Percentiles rank a stretch among this genome's conserved stretches.
Evolutionary conservation across 768 basidiomycete genomes (phyloP).

Genomic region (Hydnomerulius pinastri): DNA sequence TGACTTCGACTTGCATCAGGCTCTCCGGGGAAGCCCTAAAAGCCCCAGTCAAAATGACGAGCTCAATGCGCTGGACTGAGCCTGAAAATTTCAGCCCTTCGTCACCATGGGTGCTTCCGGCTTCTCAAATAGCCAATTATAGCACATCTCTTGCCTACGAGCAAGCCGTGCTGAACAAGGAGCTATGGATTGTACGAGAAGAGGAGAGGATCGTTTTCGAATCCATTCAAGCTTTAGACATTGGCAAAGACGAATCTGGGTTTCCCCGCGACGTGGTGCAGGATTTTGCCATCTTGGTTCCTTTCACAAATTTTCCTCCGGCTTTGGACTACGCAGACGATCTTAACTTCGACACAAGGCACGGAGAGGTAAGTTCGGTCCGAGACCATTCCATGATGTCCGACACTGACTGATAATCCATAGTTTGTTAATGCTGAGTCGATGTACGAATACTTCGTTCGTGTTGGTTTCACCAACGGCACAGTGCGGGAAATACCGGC

Average conservation of each 20-base stretch:
- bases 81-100: too few species aligned
- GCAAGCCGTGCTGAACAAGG: slow-evolving; percentile 6
- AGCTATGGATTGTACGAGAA: slow-evolving; percentile 17
- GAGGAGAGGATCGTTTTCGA: slow-evolving; percentile 22
- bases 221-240: slow-evolving; percentile 4
- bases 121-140: too few species aligned
- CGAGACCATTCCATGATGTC: not conserved
- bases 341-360: not conserved
- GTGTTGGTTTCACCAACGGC: slow-evolving; percentile 14
- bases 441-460: slow-evolving; percentile 21
- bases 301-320: slow-evolving; percentile 22
- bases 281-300: slow-evolving; percentile 19
- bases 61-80: too few species aligned
- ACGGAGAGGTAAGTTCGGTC: too few species aligned
- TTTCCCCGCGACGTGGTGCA: slow-evolving; percentile 1
- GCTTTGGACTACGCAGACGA: slow-evolving; percentile 8
- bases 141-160: not conserved
- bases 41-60: too few species aligned
- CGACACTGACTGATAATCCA: not conserved
- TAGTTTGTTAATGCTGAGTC: slow-evolving; percentile 4
- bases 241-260: not conserved
- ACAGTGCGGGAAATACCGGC: slow-evolving; percentile 13
- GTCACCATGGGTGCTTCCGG: too few species aligned
- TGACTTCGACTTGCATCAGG: too few species aligned
- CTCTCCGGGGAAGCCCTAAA: too few species aligned